Evolutionary conservation across 148 eudicot species (phyloP).

Genomic region (Fagopyrum esculentum): DNA sequence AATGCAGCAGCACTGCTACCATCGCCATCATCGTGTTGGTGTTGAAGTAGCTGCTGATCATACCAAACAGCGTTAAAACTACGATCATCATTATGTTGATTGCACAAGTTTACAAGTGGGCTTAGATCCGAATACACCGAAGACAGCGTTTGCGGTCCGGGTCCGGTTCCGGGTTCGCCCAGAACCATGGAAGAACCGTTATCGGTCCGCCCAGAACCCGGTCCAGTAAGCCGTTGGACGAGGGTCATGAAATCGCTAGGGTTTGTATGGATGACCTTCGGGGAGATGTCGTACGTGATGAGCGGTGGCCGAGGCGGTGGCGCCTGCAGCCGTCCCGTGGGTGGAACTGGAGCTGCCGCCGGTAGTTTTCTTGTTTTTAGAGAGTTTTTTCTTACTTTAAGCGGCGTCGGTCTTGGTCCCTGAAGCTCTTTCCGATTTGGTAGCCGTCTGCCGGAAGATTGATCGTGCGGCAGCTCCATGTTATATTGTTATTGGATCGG

Average conservation of each 20-base stretch:
- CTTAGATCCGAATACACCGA: neutral
- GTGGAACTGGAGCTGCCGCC: constrained; percentile 24
- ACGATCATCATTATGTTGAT: neutral
- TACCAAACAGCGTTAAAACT: neutral
- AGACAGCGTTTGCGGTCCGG: neutral
- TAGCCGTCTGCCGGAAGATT: neutral
- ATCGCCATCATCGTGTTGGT: neutral
- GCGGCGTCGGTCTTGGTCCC: constrained; percentile 71
- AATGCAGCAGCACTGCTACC: neutral
- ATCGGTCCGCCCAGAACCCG: constrained; percentile 13
- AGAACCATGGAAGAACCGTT: no score
- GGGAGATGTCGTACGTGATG: constrained; percentile 82
- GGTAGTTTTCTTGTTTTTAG: constrained; percentile 76
- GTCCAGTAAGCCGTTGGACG: constrained; percentile 80
- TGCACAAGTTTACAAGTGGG: neutral
- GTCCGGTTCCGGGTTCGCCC: neutral
- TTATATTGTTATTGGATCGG: no score
- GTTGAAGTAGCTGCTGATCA: neutral
- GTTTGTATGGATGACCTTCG: constrained; percentile 76
- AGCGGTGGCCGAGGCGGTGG: constrained; percentile 51
- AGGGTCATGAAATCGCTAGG: constrained; percentile 81
- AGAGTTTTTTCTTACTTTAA: constrained; percentile 60
- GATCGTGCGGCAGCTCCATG: neutral
- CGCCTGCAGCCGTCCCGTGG: constrained; percentile 22
- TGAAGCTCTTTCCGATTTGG: constrained; percentile 37